phyloP scores from a whole-genome alignment of 2,329 filamentous ascomycete species.

The Aspergillus thermomutatus region DNA sequence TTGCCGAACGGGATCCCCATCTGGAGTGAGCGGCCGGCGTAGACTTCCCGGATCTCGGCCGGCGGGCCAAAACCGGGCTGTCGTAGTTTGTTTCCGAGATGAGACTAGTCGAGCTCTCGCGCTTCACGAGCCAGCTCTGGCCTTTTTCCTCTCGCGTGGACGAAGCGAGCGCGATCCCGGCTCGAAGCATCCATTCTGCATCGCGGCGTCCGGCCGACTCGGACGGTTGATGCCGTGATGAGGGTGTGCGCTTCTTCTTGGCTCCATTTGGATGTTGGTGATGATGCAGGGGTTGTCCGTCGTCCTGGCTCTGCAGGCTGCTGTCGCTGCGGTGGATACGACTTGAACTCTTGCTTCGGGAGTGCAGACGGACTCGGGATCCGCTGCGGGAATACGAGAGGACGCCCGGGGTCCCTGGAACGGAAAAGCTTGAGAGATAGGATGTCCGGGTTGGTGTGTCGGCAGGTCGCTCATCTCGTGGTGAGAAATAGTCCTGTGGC shows the following conservation, averaged over 20 bases:
- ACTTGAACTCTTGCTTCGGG: constrained; percentile 34
- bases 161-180: constrained; percentile 55
- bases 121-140: constrained; percentile 58
- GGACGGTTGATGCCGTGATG: constrained; percentile 3
- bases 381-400: constrained; percentile 41
- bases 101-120: constrained; percentile 55
- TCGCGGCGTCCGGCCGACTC: constrained; percentile 24
- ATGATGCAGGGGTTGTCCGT: constrained; percentile 22
- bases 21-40: constrained; percentile 33
- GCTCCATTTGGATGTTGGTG: background rate
- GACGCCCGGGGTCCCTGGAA: constrained; percentile 42
- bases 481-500: constrained; percentile 31
- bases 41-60: constrained; percentile 33
- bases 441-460: constrained; percentile 34
- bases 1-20: constrained; percentile 28
- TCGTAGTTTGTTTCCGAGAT: constrained; percentile 38
- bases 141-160: constrained; percentile 59
- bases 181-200: constrained; percentile 59
- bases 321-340: constrained; percentile 34
- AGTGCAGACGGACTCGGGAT: constrained; percentile 33
- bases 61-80: constrained; percentile 24
- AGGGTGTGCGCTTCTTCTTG: background rate
- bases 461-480: constrained; percentile 14
- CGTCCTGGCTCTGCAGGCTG: constrained; percentile 28
- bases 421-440: constrained; percentile 41